These are phyloP conservation scores for Synura sp. DNA, from an alignment of 352 stramenopile species.

Conservation along the genomic window DNA sequence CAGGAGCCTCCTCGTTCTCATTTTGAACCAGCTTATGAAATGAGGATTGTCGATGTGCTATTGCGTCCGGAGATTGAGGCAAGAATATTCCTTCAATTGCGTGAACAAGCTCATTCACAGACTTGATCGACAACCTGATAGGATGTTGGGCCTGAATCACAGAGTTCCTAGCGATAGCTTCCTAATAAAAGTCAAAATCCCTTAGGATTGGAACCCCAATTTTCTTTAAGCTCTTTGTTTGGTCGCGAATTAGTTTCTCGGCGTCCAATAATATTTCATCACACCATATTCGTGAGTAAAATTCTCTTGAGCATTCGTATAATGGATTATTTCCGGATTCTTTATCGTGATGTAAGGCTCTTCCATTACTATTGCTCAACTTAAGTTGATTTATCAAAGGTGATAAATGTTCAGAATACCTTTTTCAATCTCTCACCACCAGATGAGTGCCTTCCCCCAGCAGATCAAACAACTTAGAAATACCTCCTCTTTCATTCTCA, in stretches of 20 bases:
- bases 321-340: too few species aligned
- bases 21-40: conserved; percentile 25
- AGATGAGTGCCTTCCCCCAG: too few species aligned
- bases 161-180: conserved; percentile 17
- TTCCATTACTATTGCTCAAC: too few species aligned
- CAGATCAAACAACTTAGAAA: not conserved
- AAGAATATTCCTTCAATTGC: conserved; percentile 16
- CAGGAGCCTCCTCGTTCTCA: not conserved
- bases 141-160: conserved; percentile 8
- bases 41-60: not conserved
- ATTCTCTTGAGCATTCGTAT: too few species aligned
- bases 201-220: not conserved
- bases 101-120: conserved; percentile 16
- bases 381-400: too few species aligned
- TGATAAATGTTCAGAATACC: too few species aligned
- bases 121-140: not conserved
- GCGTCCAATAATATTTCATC: too few species aligned
- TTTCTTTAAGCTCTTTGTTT: conserved; percentile 31
- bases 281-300: too few species aligned
- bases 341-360: too few species aligned
- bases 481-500: conserved; percentile 22
- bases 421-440: too few species aligned
- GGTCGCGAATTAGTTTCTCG: not conserved
- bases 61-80: conserved; percentile 5
- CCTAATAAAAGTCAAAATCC: conserved; percentile 28